Evolutionary conservation across 768 basidiomycete genomes (phyloP), one percentile per base, ranked within the genome.

Genomic region (Podaxis rugospora): DNA sequence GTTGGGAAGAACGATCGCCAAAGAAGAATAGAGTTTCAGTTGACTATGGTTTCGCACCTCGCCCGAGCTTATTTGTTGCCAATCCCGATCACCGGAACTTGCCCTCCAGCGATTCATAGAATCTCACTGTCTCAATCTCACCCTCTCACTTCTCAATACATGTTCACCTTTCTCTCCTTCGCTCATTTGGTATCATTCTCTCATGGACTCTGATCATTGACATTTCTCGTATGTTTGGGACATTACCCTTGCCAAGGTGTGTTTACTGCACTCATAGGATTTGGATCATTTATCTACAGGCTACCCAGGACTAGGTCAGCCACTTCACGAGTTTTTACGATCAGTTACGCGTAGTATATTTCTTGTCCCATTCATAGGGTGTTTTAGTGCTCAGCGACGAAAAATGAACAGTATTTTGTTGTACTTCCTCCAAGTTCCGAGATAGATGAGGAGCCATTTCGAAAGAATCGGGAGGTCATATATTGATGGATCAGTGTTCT

Each of bases 21-120:
- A 51, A 74, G 62, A 78, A 73, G 67, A 72, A 74, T 55, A 72
- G 74, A 55, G 67, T 68, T 13, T 71, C 70, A 46, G 75, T 85
- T 39, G 78, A 81, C 27, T 92, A 92, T 69, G 89, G 89, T 11
- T 78, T 92, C 36, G 85, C 80, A 37, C 83, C 84, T 23, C 80
- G 82, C 62, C 73, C 82, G 18, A 83, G 83, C 63, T 76, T 93
- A 32, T 92, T 83, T 65, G 79, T 93, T 55, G 88, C 88, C 23
- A 92, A 93, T 71, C 90, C 91, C 16, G 86, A 88, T 66, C 67
- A 74, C 56, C 66, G 72, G 13, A 55, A 27, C 37, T 61, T 53
- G 6, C 40, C 27, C 40, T 61, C 59, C 14, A 37, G 52, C 51
- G 64, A 60, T 1, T 62, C 47, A 35, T 63, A 66, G 49, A 69